phyloP scores from a whole-genome alignment of 768 basidiomycete genomes.

The Strobilomyces dryophilus region DNA sequence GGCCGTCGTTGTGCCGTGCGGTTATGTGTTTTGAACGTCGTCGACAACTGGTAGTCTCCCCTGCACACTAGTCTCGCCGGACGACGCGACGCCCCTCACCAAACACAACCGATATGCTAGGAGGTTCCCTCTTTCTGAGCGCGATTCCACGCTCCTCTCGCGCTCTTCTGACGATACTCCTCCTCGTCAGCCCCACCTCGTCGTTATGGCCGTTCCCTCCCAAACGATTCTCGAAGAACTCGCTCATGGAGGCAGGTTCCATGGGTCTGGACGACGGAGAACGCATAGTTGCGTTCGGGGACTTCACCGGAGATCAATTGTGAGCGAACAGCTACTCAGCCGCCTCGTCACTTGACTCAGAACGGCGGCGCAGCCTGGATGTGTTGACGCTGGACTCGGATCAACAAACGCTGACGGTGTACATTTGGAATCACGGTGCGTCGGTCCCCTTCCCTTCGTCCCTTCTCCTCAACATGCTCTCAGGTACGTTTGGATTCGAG shows the following conservation, averaged over 20 bases:
- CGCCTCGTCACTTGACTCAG: not conserved
- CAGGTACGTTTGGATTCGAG: conserved; percentile 58
- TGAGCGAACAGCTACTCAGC: conserved; percentile 37
- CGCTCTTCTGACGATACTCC: conserved; percentile 13
- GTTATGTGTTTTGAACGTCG: conserved; percentile 5
- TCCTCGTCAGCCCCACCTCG: conserved; percentile 19
- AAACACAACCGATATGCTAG: conserved; percentile 9
- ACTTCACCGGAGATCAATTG: conserved; percentile 97
- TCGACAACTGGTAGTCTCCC: not conserved
- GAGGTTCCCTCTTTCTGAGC: not conserved
- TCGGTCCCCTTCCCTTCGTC: not conserved
- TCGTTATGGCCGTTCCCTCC: conserved; percentile 80
- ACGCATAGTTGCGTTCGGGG: conserved; percentile 84
- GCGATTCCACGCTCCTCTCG: not conserved
- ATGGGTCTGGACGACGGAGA: conserved; percentile 73
- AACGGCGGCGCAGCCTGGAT: conserved; percentile 56
- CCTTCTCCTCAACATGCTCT: conserved; percentile 4
- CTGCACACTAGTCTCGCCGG: not conserved
- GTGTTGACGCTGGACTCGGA: conserved; percentile 71
- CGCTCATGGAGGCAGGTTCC: conserved; percentile 73
- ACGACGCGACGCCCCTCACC: not conserved
- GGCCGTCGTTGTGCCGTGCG: not conserved
- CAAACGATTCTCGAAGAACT: conserved; percentile 82
- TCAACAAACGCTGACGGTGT: conserved; percentile 70
- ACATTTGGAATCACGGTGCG: conserved; percentile 81